These are phyloP conservation scores for Ophiostoma pallidulum DNA, from an alignment of 2,329 filamentous ascomycete genomes.

Conservation along the genomic window DNA sequence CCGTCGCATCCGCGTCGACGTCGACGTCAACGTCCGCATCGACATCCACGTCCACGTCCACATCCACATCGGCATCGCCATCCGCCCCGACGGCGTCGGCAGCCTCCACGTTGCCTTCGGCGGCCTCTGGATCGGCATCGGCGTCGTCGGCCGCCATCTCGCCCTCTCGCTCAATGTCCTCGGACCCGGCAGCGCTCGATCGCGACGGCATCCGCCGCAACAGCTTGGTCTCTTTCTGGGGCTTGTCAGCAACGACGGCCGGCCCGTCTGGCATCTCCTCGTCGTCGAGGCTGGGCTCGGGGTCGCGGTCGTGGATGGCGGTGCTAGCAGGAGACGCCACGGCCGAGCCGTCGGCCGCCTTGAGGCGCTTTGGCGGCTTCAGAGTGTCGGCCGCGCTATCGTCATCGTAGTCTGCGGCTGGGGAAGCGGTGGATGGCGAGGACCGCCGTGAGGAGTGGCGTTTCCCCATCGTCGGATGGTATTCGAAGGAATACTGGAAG, in stretches of 20 bases:
- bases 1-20: neutral
- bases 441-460: slow-evolving; percentile 30
- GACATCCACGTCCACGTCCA: neutral
- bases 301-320: neutral
- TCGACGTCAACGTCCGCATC: neutral
- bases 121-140: slow-evolving; percentile 18
- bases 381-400: slow-evolving; percentile 34
- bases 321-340: slow-evolving; percentile 35
- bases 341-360: slow-evolving; percentile 35
- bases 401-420: slow-evolving; percentile 38
- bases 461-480: slow-evolving; percentile 16
- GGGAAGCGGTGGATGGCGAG: slow-evolving; percentile 38
- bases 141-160: too few relatives aligned
- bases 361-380: slow-evolving; percentile 37
- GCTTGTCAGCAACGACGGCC: neutral
- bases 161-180: too few relatives aligned
- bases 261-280: slow-evolving; percentile 6
- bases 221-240: neutral
- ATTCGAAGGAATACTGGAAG: too few relatives aligned
- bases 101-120: slow-evolving; percentile 22
- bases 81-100: slow-evolving; percentile 3
- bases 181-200: too few relatives aligned
- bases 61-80: neutral
- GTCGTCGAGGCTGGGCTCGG: slow-evolving; percentile 9
- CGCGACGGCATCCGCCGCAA: slow-evolving; percentile 7